These are phyloP conservation scores for Cephaloascus fragrans DNA, from an alignment of 805 yeast species.

Conservation along the genomic window DNA sequence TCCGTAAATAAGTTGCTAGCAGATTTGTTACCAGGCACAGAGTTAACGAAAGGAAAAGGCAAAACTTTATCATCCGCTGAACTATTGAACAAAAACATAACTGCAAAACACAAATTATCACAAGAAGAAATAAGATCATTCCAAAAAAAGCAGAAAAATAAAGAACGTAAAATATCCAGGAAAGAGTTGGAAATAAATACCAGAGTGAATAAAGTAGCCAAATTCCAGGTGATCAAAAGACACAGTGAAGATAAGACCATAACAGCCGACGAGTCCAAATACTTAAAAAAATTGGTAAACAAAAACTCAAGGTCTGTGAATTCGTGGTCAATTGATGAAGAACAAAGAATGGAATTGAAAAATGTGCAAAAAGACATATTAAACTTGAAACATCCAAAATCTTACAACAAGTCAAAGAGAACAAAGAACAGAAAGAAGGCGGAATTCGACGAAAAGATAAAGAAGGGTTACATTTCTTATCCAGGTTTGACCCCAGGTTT, in stretches of 20 bases:
- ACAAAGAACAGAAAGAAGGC: slow-evolving; percentile 14
- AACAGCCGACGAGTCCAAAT: slow-evolving; percentile 24
- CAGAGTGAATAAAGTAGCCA: slow-evolving; percentile 17
- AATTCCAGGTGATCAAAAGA: slow-evolving; percentile 26
- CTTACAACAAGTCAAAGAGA: slow-evolving; percentile 19
- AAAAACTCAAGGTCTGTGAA: slow-evolving; percentile 23
- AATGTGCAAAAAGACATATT: slow-evolving; percentile 18
- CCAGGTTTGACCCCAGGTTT: slow-evolving; percentile 79
- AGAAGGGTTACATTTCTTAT: slow-evolving; percentile 31
- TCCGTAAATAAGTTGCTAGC: slow-evolving; percentile 13
- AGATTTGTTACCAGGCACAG: slow-evolving; percentile 6
- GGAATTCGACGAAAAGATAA: slow-evolving; percentile 27
- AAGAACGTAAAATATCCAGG: slow-evolving; percentile 7
- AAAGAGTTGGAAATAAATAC: slow-evolving; percentile 8
- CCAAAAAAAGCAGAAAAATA: slow-evolving; percentile 2
- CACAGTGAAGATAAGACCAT: slow-evolving; percentile 13
- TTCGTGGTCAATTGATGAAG: slow-evolving; percentile 21
- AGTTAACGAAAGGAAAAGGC: not conserved
- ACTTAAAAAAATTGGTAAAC: slow-evolving; percentile 24
- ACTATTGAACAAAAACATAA: slow-evolving; percentile 9
- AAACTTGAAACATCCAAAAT: slow-evolving; percentile 9
- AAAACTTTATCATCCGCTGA: slow-evolving; percentile 10
- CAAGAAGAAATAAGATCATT: not conserved
- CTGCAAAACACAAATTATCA: slow-evolving; percentile 4
- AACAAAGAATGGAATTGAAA: slow-evolving; percentile 18